A percentile compares a stretch with the other conserved stretches of the same genome.
Evolutionary conservation across 352 stramenopile species (phyloP).

Genomic region (Phytophthora cactorum): DNA sequence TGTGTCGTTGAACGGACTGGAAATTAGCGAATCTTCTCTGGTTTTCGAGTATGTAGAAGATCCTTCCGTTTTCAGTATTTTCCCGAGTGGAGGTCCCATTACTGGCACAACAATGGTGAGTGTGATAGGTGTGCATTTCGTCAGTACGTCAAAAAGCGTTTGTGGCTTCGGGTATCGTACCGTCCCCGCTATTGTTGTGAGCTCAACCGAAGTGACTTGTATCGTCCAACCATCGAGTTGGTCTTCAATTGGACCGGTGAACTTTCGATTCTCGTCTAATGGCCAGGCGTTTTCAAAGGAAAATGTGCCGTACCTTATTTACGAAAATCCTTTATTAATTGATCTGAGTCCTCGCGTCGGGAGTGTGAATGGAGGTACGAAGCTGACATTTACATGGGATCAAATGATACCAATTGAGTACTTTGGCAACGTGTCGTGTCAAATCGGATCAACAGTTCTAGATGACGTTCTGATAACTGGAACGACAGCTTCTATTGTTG

Average conservation of each 20-base stretch:
- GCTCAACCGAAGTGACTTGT: slow-evolving; percentile 38
- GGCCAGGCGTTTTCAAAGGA: slow-evolving; percentile 40
- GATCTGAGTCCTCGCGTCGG: slow-evolving; percentile 22
- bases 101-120: slow-evolving; percentile 36
- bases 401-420: slow-evolving; percentile 4
- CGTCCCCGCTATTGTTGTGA: slow-evolving; percentile 42
- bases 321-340: slow-evolving; percentile 26
- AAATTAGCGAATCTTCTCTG: slow-evolving; percentile 33
- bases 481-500: slow-evolving; percentile 11
- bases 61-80: slow-evolving; percentile 35
- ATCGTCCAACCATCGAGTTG: slow-evolving; percentile 35
- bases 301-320: slow-evolving; percentile 40
- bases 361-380: slow-evolving; percentile 36
- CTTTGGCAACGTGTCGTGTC: slow-evolving; percentile 19
- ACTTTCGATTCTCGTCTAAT: slow-evolving; percentile 46
- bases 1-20: slow-evolving; percentile 45
- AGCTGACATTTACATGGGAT: slow-evolving; percentile 32
- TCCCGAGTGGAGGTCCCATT: slow-evolving; percentile 32
- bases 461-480: slow-evolving; percentile 4
- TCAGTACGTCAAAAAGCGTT: slow-evolving; percentile 23
- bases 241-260: slow-evolving; percentile 3
- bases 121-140: slow-evolving; percentile 39
- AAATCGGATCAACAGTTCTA: slow-evolving; percentile 31
- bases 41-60: slow-evolving; percentile 41
- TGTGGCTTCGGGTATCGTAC: slow-evolving; percentile 38